Conservation (phyloP, 768 basidiomycete species). For the Thelephora aurantiotincta region DNA sequence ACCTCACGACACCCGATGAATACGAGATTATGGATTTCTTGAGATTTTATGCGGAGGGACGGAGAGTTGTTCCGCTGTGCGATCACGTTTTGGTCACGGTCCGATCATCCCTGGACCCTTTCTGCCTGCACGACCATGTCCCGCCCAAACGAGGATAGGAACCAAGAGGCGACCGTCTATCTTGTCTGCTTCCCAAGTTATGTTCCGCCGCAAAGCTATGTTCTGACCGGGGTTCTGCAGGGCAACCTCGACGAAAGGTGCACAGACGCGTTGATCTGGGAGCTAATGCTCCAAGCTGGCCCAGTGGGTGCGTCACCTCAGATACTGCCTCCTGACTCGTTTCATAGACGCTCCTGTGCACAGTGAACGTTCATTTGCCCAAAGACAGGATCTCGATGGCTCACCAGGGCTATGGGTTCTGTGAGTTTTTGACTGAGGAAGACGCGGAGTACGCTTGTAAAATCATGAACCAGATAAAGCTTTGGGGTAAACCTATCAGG, state of each 20-base stretch:
- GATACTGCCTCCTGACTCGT: not conserved
- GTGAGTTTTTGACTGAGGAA: conserved; percentile 97
- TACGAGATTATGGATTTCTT: no score
- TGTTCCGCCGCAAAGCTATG: not conserved
- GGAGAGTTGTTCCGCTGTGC: no score
- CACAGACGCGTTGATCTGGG: conserved; percentile 91
- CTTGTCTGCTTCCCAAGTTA: conserved; percentile 21
- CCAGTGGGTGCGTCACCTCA: conserved; percentile 56
- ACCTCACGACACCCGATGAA: no score
- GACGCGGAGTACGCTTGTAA: conserved; percentile 99
- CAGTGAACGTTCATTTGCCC: conserved; percentile 94
- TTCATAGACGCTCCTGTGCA: not conserved
- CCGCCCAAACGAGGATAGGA: conserved; percentile 37
- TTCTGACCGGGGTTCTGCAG: conserved; percentile 24
- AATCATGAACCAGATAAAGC: conserved; percentile 99
- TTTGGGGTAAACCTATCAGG: conserved; percentile 96
- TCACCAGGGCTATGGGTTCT: conserved; percentile 99
- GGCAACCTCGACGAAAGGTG: conserved; percentile 96
- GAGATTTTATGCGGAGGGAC: no score
- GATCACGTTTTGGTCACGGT: not conserved
- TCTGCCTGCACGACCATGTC: conserved; percentile 19
- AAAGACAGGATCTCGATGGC: conserved; percentile 98
- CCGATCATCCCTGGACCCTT: conserved; percentile 1
- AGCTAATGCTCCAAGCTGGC: conserved; percentile 98
- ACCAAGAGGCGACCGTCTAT: conserved; percentile 51